Evolutionary conservation across 106 monocot genomes (phyloP).

Genomic region (Apostasia ramifera): DNA sequence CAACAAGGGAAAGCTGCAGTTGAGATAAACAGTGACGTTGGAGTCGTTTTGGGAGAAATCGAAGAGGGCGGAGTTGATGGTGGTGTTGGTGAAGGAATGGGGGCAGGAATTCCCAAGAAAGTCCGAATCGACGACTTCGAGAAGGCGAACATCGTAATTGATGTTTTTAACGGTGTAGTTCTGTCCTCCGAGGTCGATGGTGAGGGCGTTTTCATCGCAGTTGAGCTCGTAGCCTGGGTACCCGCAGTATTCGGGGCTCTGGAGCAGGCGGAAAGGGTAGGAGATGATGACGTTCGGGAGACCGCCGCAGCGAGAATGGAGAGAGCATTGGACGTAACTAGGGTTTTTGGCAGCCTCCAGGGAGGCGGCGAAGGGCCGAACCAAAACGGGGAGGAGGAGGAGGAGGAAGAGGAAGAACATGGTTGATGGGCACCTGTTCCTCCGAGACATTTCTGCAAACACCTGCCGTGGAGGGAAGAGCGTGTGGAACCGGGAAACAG

Average conservation of each 20-base stretch:
- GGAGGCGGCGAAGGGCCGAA: background rate
- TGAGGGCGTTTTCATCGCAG: slow-evolving; percentile 2
- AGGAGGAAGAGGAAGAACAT: background rate
- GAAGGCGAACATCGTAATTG: slow-evolving; percentile 2
- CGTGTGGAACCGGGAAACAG: too few species aligned
- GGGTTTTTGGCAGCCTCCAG: background rate
- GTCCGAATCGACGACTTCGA: background rate
- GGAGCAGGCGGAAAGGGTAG: slow-evolving; percentile 9
- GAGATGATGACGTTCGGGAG: background rate
- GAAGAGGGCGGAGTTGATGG: slow-evolving; percentile 9
- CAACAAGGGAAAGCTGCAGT: background rate
- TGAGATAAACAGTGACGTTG: slow-evolving; percentile 13
- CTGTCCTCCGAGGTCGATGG: slow-evolving; percentile 2
- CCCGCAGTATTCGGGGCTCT: slow-evolving; percentile 16
- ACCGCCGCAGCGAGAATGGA: background rate
- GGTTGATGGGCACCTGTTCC: too few species aligned
- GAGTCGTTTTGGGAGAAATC: background rate
- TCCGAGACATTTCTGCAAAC: too few species aligned
- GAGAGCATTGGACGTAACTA: background rate
- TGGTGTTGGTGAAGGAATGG: slow-evolving; percentile 5
- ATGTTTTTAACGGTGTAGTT: slow-evolving; percentile 1
- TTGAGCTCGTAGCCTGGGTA: slow-evolving; percentile 7
- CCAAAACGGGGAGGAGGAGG: background rate
- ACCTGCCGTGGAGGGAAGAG: too few species aligned
- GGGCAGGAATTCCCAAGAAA: slow-evolving; percentile 4